Evolutionary conservation across 202 grass and related monocot species (phyloP), one percentile per base, ranked within the genome.

Genomic region (Saccharum hybrid): DNA sequence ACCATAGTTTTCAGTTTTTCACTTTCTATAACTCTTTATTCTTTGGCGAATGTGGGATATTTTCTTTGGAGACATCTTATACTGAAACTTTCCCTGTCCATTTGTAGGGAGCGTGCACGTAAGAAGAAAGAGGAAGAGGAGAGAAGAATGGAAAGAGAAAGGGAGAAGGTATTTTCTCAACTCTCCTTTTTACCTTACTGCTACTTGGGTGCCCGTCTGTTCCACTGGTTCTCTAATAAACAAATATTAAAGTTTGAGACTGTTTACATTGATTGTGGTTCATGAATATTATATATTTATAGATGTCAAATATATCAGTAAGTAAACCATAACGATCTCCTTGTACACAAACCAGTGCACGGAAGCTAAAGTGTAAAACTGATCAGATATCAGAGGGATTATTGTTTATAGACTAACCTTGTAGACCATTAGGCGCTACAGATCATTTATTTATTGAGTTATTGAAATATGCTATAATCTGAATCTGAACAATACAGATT

Each of bases 61-160:
- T 43, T 12, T 81, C 46, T 56, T 81, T 5, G 7, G 64, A 66
- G 37, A 30, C 76, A 66, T 78, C 37, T 61, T 46, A 2, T 64
- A 5, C 37, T 83, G 23, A 83, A 43, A 45, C 39, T 71, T 46
- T 80, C n/a, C 14, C 66, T 36, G 3, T 42, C 3, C 46, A 21
- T 63, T 85, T 88, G 46, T 69, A 99, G 96, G 45, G 96, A 99
- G 77, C 89, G 87, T 59, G 91, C 93, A 85, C 89, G 93, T 56
- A 96, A 86, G 82, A 99, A 92, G 88, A 99, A 94, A 89, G 91
- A 99, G 73, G 96, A 94, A 87, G 96, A 99, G 78, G 93, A 99
- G 77, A 92, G 38, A 87, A 85, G 79, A 87, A 89, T 85, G 86
- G 91, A 99, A 84, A 96, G 93, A 91, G 93, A 96, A 86, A 94